phyloP scores from a whole-genome alignment of 345 rosid species.

The Noccaea caerulescens region DNA sequence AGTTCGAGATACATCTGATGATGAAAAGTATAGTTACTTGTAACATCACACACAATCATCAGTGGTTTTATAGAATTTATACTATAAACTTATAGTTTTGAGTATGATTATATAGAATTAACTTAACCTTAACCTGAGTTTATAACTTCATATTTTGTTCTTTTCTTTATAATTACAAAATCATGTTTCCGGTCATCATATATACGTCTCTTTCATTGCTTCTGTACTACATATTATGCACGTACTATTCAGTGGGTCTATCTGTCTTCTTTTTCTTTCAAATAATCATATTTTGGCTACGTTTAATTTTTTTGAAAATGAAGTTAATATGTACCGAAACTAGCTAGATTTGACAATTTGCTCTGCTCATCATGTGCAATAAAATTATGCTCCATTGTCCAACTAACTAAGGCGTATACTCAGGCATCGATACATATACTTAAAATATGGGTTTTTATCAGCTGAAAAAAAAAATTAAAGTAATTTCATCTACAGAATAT shows the following conservation, averaged over 20 bases:
- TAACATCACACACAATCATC: slow-evolving; percentile 3
- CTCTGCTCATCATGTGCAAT: slow-evolving; percentile 24
- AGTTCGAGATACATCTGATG: background rate
- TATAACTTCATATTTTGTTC: background rate
- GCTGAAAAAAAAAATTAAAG: background rate
- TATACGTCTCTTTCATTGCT: slow-evolving; percentile 37
- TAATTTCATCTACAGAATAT: background rate
- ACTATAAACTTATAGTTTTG: background rate
- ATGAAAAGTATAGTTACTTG: background rate
- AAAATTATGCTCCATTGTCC: background rate
- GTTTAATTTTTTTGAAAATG: too few relatives aligned
- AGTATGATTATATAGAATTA: background rate
- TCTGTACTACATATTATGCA: slow-evolving; percentile 16
- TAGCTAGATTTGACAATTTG: slow-evolving; percentile 26
- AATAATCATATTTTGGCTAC: background rate
- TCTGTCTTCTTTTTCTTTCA: slow-evolving; percentile 15
- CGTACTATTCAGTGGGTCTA: slow-evolving; percentile 29
- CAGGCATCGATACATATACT: background rate
- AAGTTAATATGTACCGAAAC: too few relatives aligned
- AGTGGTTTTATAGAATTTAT: background rate
- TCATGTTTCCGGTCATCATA: slow-evolving; percentile 17
- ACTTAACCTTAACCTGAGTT: background rate
- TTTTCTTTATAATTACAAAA: slow-evolving; percentile 5
- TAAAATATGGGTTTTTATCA: background rate
- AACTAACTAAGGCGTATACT: slow-evolving; percentile 14